A percentile compares a stretch with the other conserved stretches of the same genome.
These are phyloP conservation scores for Scolecobasidium constrictum DNA, from an alignment of 2,329 filamentous ascomycete genomes.

Conservation along the genomic window DNA sequence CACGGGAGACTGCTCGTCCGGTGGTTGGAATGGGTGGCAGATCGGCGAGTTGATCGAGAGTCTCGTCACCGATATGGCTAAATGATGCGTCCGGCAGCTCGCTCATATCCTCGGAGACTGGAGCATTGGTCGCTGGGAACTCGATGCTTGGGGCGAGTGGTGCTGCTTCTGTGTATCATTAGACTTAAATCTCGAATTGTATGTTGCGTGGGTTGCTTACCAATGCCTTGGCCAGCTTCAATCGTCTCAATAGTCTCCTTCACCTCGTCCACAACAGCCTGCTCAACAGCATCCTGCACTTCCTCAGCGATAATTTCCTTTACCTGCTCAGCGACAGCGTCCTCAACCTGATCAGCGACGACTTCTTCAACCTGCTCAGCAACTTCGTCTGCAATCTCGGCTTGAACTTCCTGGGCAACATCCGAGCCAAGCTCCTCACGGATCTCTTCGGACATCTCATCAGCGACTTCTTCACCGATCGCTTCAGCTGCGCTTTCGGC, in stretches of 20 bases:
- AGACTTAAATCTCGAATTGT: background rate
- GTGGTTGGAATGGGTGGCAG: slow-evolving; percentile 2
- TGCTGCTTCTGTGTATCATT: background rate
- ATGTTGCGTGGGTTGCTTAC: background rate
- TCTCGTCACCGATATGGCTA: slow-evolving; percentile 1
- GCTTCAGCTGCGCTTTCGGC: background rate
- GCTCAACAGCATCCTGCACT: background rate
- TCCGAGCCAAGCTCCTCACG: slow-evolving; percentile 3
- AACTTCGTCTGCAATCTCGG: background rate
- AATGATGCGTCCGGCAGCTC: slow-evolving; percentile 7
- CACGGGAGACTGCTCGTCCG: slow-evolving; percentile 1
- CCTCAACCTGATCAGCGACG: no score
- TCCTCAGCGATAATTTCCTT: background rate
- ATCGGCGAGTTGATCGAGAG: slow-evolving; percentile 5
- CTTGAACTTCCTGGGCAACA: background rate
- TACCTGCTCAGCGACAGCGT: no score
- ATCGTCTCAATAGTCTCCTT: background rate
- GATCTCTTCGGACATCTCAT: background rate
- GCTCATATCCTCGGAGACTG: slow-evolving; percentile 4
- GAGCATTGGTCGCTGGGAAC: background rate
- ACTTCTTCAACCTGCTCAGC: slow-evolving; percentile 1
- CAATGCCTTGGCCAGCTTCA: background rate
- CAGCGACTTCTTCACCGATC: slow-evolving; percentile 1
- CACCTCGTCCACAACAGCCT: background rate
- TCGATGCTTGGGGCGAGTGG: slow-evolving; percentile 4